These are phyloP conservation scores for Claviceps spartinae DNA, from an alignment of 2,329 filamentous ascomycete species.

Conservation along the genomic window DNA sequence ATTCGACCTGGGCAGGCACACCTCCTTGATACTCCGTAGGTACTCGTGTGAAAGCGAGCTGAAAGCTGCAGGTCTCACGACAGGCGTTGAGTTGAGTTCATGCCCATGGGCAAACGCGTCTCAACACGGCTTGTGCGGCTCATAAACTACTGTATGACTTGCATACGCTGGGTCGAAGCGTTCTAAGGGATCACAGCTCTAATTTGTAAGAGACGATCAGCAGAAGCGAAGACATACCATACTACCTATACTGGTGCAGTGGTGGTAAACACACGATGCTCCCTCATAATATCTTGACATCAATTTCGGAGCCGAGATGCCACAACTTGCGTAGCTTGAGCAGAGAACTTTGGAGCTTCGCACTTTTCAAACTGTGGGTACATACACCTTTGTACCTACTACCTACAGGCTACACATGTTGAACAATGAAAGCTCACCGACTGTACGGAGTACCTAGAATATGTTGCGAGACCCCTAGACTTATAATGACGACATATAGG, in stretches of 20 bases:
- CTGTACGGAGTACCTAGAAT: not conserved
- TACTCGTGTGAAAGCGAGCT: conserved; percentile 5
- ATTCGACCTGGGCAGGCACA: not conserved
- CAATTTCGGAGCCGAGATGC: conserved; percentile 15
- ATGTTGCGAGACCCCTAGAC: not conserved
- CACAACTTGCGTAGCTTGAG: conserved; percentile 22
- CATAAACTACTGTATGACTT: conserved; percentile 6
- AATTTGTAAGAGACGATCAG: not conserved
- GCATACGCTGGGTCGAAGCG: conserved; percentile 9
- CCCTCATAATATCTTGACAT: conserved; percentile 20
- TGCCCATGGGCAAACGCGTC: no score
- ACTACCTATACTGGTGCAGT: not conserved
- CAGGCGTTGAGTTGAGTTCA: no score
- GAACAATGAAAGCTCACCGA: conserved; percentile 3
- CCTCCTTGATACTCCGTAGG: not conserved
- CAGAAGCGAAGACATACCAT: conserved; percentile 1
- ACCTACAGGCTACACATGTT: no score
- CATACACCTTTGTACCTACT: no score
- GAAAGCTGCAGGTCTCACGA: conserved; percentile 6
- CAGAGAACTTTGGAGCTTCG: conserved; percentile 8
- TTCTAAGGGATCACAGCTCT: conserved; percentile 6
- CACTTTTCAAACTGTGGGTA: not conserved
- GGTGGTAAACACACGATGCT: conserved; percentile 12
- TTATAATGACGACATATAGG: not conserved
- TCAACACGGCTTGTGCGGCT: no score